phyloP scores from a whole-genome alignment of 441 rosid genomes.

The Sinapis alba region DNA sequence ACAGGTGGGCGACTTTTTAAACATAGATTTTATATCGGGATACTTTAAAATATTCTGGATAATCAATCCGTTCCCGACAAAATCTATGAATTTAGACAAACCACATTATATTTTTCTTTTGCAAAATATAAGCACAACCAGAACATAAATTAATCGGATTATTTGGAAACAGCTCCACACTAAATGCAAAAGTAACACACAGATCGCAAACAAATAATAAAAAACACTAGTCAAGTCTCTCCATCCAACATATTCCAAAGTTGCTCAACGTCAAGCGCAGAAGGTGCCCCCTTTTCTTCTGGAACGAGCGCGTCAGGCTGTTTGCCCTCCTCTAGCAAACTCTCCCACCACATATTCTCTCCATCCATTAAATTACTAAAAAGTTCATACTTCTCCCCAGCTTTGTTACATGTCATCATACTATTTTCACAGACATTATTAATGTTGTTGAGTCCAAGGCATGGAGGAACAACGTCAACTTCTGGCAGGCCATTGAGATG shows the following conservation, averaged over 20 bases:
- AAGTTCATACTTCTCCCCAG: slow-evolving; percentile 3
- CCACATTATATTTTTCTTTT: neutral
- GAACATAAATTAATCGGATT: neutral
- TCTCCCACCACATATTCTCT: slow-evolving; percentile 40
- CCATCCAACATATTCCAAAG: slow-evolving; percentile 20
- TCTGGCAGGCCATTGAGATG: neutral
- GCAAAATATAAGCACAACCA: neutral
- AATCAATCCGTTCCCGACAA: no score
- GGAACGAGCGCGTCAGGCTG: neutral
- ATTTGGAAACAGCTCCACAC: neutral
- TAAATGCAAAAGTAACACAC: neutral
- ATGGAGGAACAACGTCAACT: slow-evolving; percentile 6
- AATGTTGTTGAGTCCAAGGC: slow-evolving; percentile 6
- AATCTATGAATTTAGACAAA: neutral
- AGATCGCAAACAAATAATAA: neutral
- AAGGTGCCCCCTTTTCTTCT: neutral
- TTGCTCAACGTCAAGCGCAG: slow-evolving; percentile 9
- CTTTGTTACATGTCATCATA: slow-evolving; percentile 15
- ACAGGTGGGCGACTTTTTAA: no score
- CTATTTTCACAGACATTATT: slow-evolving; percentile 1
- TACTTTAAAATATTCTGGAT: no score
- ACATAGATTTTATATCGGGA: no score
- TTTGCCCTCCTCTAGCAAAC: slow-evolving; percentile 22
- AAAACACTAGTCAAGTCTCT: slow-evolving; percentile 24
- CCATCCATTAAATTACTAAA: neutral